Conservation (phyloP, 257 asterid species). For the Handroanthus guayacan region DNA sequence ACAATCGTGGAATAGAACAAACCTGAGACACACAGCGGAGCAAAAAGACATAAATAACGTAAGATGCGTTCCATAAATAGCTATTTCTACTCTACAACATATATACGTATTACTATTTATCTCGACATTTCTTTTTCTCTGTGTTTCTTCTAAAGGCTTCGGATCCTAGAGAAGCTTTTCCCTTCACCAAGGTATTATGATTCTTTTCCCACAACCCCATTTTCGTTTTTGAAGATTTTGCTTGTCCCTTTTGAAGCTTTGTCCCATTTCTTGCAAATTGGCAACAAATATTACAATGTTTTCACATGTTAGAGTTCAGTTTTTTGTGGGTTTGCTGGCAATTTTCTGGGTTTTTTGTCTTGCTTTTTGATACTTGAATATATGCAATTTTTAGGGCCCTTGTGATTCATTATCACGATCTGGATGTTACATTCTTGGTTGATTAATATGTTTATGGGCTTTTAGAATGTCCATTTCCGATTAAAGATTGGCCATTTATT, state of each 20-base stretch:
- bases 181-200: slow-evolving; percentile 39
- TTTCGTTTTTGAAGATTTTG: background rate
- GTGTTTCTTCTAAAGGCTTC: slow-evolving; percentile 5
- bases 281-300: slow-evolving; percentile 14
- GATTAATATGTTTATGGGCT: background rate
- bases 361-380: background rate
- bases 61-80: slow-evolving; percentile 28
- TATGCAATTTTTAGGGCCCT: background rate
- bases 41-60: background rate
- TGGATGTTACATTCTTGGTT: background rate
- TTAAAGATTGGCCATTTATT: background rate
- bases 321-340: background rate
- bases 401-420: background rate
- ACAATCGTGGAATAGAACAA: background rate
- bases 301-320: background rate
- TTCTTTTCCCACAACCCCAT: background rate
- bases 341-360: background rate
- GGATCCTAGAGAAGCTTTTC: slow-evolving; percentile 42
- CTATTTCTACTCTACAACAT: background rate
- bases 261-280: background rate
- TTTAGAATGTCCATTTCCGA: background rate
- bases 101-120: slow-evolving; percentile 5
- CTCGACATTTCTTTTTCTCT: slow-evolving; percentile 21
- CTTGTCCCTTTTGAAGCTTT: background rate
- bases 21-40: slow-evolving; percentile 1